Evolutionary conservation across 1,284 basidiomycete genomes (phyloP).

Genomic region (Trametes versicolor): DNA sequence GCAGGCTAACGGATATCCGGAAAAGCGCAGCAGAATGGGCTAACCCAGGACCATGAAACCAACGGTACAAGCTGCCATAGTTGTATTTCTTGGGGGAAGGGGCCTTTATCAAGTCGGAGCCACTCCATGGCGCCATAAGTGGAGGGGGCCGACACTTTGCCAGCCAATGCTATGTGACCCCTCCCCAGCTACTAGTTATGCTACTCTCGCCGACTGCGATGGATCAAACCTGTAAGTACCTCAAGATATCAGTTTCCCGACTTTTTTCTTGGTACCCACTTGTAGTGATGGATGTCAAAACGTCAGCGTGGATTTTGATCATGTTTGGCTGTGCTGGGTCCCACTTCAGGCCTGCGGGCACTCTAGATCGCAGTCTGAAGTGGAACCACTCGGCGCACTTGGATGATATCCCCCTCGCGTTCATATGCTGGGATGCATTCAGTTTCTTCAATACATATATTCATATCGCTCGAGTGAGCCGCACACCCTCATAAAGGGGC

Average conservation of each 20-base stretch:
- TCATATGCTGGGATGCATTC: too few relatives aligned
- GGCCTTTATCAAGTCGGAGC: slow-evolving; percentile 20
- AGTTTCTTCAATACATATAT: too few relatives aligned
- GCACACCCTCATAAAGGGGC: too few relatives aligned
- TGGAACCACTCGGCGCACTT: too few relatives aligned
- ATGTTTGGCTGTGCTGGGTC: background rate
- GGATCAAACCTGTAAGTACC: slow-evolving; percentile 25
- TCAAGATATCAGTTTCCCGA: slow-evolving; percentile 1
- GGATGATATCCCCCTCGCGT: too few relatives aligned
- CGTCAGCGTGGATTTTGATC: background rate
- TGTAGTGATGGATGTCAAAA: background rate
- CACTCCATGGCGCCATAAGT: slow-evolving; percentile 19
- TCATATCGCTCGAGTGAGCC: too few relatives aligned
- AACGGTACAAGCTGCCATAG: background rate
- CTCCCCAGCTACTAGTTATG: slow-evolving; percentile 14
- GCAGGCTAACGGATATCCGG: background rate
- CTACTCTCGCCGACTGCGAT: slow-evolving; percentile 11
- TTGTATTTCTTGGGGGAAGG: background rate
- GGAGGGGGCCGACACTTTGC: background rate
- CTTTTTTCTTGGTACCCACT: background rate
- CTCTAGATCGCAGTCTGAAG: too few relatives aligned
- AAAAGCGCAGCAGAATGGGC: background rate
- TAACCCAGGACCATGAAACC: background rate
- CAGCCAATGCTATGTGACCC: slow-evolving; percentile 20
- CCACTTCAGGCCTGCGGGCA: too few relatives aligned